Percentiles rank a stretch among this genome's conserved stretches.
phyloP scores from a whole-genome alignment of 805 yeast genomes.

The Wickerhamomyces rabaulensis region DNA sequence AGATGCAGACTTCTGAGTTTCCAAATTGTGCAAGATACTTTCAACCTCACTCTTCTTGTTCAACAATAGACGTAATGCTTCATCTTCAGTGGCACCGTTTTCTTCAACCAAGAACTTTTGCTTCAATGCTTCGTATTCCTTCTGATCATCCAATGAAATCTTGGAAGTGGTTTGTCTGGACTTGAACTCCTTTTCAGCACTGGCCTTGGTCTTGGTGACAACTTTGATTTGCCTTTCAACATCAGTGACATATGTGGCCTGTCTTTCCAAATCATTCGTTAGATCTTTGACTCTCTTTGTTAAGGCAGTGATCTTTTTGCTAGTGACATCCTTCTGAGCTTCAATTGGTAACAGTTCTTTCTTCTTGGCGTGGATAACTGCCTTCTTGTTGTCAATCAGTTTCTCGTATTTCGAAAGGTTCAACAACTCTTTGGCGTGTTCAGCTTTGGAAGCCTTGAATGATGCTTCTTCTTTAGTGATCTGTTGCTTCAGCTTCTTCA shows the following conservation, averaged over 20 bases:
- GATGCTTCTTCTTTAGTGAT: slow-evolving; percentile 32
- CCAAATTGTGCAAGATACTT: slow-evolving; percentile 32
- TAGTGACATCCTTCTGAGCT: slow-evolving; percentile 46
- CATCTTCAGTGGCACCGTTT: slow-evolving; percentile 53
- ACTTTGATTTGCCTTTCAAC: slow-evolving; percentile 43
- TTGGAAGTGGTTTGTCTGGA: slow-evolving; percentile 28
- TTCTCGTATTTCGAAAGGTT: slow-evolving; percentile 36
- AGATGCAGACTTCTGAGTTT: slow-evolving; percentile 31
- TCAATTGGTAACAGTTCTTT: slow-evolving; percentile 56
- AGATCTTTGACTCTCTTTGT: slow-evolving; percentile 47
- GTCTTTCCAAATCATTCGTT: slow-evolving; percentile 46
- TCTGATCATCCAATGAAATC: slow-evolving; percentile 45
- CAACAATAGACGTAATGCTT: slow-evolving; percentile 35
- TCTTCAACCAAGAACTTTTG: slow-evolving; percentile 53
- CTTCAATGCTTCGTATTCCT: slow-evolving; percentile 55
- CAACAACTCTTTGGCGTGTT: slow-evolving; percentile 42
- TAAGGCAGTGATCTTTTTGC: slow-evolving; percentile 40
- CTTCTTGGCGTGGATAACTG: slow-evolving; percentile 36
- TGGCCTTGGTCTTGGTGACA: slow-evolving; percentile 35
- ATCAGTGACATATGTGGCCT: slow-evolving; percentile 35
- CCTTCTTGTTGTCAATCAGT: slow-evolving; percentile 30
- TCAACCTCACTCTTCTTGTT: slow-evolving; percentile 41
- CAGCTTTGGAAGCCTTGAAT: slow-evolving; percentile 33
- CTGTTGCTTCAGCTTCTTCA: slow-evolving; percentile 28
- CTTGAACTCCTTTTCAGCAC: slow-evolving; percentile 32